phyloP scores from a whole-genome alignment of 2,329 filamentous ascomycete species.

The Trichophyton rubrum region DNA sequence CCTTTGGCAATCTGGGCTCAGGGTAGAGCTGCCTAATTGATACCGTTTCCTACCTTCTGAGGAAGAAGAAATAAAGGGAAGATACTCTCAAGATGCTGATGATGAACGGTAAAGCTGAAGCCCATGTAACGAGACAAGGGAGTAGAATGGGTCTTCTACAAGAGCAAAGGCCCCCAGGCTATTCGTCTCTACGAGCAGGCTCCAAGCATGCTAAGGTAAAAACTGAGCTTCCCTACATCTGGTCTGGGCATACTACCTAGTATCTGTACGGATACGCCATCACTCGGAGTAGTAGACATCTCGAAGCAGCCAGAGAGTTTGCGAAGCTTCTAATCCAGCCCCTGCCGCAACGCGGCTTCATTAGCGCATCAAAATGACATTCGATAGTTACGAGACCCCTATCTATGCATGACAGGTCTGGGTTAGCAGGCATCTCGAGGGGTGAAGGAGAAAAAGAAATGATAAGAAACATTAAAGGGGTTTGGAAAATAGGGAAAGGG shows the following conservation, averaged over 20 bases:
- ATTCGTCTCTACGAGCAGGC: background rate
- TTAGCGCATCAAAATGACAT: background rate
- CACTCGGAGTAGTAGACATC: background rate
- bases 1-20: background rate
- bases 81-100: background rate
- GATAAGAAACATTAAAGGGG: no score
- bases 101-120: background rate
- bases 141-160: background rate
- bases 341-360: background rate
- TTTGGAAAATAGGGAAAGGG: no score
- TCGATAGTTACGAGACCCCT: background rate
- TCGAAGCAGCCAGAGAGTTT: background rate
- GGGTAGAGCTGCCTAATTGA: conserved; percentile 2
- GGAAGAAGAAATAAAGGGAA: background rate
- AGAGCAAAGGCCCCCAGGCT: background rate
- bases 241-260: background rate
- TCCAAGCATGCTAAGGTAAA: background rate
- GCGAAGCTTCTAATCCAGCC: conserved; percentile 3
- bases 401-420: background rate
- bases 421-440: background rate
- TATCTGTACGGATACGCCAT: background rate
- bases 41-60: background rate
- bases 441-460: no score
- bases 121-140: background rate
- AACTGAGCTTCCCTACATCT: background rate